These are phyloP conservation scores for Coprinopsis marcescibilis DNA, from an alignment of 768 basidiomycete genomes.

Conservation along the genomic window DNA sequence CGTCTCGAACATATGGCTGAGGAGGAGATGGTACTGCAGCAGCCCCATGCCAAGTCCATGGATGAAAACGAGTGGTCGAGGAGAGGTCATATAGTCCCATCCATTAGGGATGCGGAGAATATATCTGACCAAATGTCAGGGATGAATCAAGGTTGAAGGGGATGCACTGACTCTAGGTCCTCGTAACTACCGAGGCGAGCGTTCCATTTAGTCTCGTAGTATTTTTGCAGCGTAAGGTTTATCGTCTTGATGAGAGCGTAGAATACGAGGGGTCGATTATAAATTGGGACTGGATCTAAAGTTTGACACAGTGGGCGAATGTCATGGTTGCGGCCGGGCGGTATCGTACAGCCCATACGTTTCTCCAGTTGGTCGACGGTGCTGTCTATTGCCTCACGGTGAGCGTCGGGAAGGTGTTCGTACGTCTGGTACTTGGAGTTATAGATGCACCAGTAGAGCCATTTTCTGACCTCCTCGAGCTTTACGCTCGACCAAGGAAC, in stretches of 20 bases:
- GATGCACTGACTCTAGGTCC: conserved; percentile 58
- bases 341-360: conserved; percentile 61
- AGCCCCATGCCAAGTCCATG: conserved; percentile 88
- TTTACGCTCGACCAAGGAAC: conserved; percentile 70
- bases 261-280: conserved; percentile 62
- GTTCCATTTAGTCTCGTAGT: conserved; percentile 36
- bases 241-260: conserved; percentile 46
- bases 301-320: conserved; percentile 62
- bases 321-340: conserved; percentile 50
- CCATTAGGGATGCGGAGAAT: conserved; percentile 61
- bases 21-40: conserved; percentile 58
- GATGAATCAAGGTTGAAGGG: not conserved
- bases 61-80: conserved; percentile 73
- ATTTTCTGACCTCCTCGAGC: conserved; percentile 55
- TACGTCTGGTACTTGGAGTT: conserved; percentile 54
- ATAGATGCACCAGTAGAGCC: conserved; percentile 84
- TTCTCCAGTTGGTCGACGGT: conserved; percentile 61
- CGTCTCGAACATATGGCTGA: conserved; percentile 49
- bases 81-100: conserved; percentile 56
- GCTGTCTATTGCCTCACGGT: conserved; percentile 48
- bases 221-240: conserved; percentile 43
- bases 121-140: conserved; percentile 42
- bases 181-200: conserved; percentile 45
- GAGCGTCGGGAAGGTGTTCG: conserved; percentile 39
- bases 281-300: conserved; percentile 68